Evolutionary conservation across 176 grass and related monocot species (phyloP).

Genomic region (Zoysia pacifica): DNA sequence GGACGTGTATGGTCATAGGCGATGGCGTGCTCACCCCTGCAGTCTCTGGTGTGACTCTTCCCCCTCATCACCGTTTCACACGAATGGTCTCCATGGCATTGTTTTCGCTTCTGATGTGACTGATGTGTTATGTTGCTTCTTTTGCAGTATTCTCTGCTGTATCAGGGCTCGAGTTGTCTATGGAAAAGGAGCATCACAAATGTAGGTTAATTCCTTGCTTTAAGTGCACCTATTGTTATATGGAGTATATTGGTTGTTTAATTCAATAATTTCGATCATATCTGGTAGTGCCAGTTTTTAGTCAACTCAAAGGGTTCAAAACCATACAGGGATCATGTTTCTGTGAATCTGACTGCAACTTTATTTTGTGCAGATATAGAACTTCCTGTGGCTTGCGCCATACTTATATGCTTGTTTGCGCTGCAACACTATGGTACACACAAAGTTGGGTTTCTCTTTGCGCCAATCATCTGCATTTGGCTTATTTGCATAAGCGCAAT

Average conservation of each 20-base stretch:
- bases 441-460: conserved; percentile 85
- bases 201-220: conserved; percentile 60
- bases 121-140: neutral
- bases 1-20: conserved; percentile 94
- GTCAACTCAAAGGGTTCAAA: too few species aligned
- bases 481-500: conserved; percentile 92
- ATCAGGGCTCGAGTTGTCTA: conserved; percentile 83
- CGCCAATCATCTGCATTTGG: conserved; percentile 83
- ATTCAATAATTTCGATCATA: neutral
- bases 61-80: conserved; percentile 14
- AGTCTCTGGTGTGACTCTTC: conserved; percentile 64
- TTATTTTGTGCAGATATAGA: conserved; percentile 72
- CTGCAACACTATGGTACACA: conserved; percentile 97
- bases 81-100: conserved; percentile 2
- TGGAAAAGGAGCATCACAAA: conserved; percentile 81
- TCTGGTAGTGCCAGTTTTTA: neutral
- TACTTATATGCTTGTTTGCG: conserved; percentile 85
- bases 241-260: neutral
- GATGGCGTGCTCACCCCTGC: conserved; percentile 98
- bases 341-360: conserved; percentile 7
- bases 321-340: too few species aligned
- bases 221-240: neutral
- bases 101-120: neutral
- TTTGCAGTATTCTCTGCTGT: conserved; percentile 91
- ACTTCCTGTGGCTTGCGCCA: conserved; percentile 78